Evolutionary conservation across 2,329 filamentous ascomycete species (phyloP), one percentile per base, ranked within the genome.

Genomic region (Penicillium olsonii): DNA sequence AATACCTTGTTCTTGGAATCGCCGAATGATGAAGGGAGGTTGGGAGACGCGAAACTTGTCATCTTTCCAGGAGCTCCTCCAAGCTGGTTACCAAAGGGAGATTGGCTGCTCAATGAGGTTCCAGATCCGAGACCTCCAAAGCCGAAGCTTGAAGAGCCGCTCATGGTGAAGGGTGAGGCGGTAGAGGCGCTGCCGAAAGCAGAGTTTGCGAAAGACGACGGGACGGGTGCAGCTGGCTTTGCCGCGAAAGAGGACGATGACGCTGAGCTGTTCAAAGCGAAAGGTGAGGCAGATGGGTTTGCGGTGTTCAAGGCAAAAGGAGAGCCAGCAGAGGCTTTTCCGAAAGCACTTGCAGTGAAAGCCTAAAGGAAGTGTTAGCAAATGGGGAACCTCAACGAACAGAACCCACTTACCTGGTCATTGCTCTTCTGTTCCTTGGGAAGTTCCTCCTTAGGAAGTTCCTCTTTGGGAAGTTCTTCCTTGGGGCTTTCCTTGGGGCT

Each of bases 1-100:
- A 96, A 94, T 0, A 89, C 81, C 69, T 83, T 89, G 3, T 61
- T 41, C 44, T 68, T 65, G 51, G 63, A 46, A 56, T 62, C 52
- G 2, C 74, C 74, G 51, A 77, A 69, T 39, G 74, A 73, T 15
- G 70, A 63, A 42, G 73, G 60, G 42, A 79, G 82, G 17, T 70
- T 69, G 18, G 84, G 79, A 40, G 85, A 84, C 37, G 85, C 89
- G 70, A 95, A 96, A 58, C 81, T 87, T 2, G 80, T 79, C 9
- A 91, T 70, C 53, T 75, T 75, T 42, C 73, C 68, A 43, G 72
- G 39, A 76, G 73, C 70, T 3, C 64, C 66, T 19, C 67, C 63
- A 49, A 70, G 68, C 1, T 66, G 66, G 45, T 67, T 69, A 5
- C 69, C 69, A 35, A 75, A 55, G 14, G 64, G 55, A 34, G 65